phyloP scores from a whole-genome alignment of 2,329 filamentous ascomycete genomes.

The Talaromyces sp. region DNA sequence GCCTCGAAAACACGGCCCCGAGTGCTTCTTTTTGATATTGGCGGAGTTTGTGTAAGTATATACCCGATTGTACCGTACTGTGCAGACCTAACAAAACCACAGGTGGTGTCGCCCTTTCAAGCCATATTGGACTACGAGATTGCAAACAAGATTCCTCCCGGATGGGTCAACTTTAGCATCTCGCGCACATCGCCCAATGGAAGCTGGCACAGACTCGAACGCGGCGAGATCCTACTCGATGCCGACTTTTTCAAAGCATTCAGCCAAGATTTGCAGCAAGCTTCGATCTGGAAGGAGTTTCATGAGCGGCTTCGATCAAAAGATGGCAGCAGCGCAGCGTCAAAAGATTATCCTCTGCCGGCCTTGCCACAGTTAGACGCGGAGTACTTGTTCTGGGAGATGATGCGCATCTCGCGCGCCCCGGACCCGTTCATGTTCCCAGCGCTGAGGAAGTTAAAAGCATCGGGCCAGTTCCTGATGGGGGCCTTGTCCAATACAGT shows the following conservation, averaged over 20 bases:
- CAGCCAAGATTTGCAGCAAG: constrained; percentile 63
- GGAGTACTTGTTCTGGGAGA: constrained; percentile 77
- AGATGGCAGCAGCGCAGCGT: constrained; percentile 14
- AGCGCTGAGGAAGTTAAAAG: constrained; percentile 64
- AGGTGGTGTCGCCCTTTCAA: constrained; percentile 90
- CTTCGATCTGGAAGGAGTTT: constrained; percentile 62
- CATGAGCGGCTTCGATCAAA: constrained; percentile 29
- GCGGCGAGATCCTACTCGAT: constrained; percentile 72
- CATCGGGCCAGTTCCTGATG: constrained; percentile 61
- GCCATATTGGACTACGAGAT: constrained; percentile 88
- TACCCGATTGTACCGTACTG: neutral
- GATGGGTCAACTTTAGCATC: constrained; percentile 90
- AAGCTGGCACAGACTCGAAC: constrained; percentile 83
- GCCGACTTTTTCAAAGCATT: constrained; percentile 70
- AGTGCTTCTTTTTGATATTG: constrained; percentile 87
- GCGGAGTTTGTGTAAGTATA: constrained; percentile 83
- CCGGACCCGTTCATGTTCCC: constrained; percentile 87
- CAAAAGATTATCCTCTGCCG: constrained; percentile 39
- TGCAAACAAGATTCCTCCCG: constrained; percentile 67
- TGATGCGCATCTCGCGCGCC: constrained; percentile 69
- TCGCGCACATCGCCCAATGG: constrained; percentile 71
- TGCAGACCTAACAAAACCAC: neutral
- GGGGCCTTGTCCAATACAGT: constrained; percentile 87
- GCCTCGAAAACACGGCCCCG: constrained; percentile 46
- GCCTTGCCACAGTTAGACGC: constrained; percentile 68